Base-by-base conservation (phyloP, 2,329 filamentous ascomycete species). In the Botryotinia calthae region DNA sequence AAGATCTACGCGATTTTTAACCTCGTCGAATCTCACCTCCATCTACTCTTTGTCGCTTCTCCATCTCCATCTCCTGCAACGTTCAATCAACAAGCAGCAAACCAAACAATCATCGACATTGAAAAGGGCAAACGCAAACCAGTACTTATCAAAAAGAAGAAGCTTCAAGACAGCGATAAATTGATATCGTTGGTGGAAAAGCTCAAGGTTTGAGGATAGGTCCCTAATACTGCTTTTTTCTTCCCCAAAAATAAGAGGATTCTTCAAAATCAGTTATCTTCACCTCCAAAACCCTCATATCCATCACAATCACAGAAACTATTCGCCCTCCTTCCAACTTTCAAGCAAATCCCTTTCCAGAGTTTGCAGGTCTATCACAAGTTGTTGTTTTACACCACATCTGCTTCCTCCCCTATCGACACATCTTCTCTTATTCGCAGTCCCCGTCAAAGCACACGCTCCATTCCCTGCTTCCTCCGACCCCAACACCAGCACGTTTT, bases 401-500 rank as follows among this genome's bases (percentile, higher is more conserved):
- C 79, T 81, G 75, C 73, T 78, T 76, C 81, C 79, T 81, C 74
- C 75, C 76, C 73, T 77, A 75, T 78, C 80, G 77, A 78, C 76
- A 64, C 28, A 70, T 75, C 76, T 78, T 79, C 76, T 80, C 76
- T 81, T 79, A 72, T 78, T 78, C 79, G 74, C 79, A 78, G 76
- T 76, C 77, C 76, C 77, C 76, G 74, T 77, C 77, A 76, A 78
- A 80, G 76, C 80, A 81, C 80, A 78, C 77, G 77, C 62, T 70
- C 77, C 79, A 78, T 78, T 77, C 80, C 78, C 78, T 76, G 59
- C 73, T 77, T 79, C 77, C 76, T 73, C 75, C 79, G 79, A 81
- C 79, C 75, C 73, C 79, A 86, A 83, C 92, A 95, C 91, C 92
- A 94, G 91, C 93, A 93, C 90, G 91, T 94, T 95, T 95, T 94